Percentiles rank a stretch among this genome's conserved stretches.
These are phyloP conservation scores for Cladobotryum mycophilum DNA, from an alignment of 2,329 filamentous ascomycete genomes.

Conservation along the genomic window DNA sequence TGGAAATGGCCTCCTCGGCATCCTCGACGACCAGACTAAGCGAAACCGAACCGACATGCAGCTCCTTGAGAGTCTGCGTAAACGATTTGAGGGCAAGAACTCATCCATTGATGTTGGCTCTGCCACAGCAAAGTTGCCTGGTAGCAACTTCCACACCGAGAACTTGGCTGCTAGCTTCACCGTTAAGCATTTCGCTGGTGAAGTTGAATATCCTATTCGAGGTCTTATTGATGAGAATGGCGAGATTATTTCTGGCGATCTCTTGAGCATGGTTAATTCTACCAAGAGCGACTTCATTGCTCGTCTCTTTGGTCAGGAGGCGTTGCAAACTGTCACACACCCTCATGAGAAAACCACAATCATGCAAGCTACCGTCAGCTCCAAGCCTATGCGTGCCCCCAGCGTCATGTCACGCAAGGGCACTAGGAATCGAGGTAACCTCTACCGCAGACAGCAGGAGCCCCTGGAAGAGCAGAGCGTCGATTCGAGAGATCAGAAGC, in stretches of 20 bases:
- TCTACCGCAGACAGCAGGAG: conserved; percentile 35
- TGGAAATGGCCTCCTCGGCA: conserved; percentile 87
- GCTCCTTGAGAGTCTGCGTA: conserved; percentile 81
- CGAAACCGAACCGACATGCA: conserved; percentile 85
- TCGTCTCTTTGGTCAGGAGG: conserved; percentile 93
- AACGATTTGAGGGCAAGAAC: conserved; percentile 92
- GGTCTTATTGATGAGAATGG: conserved; percentile 92
- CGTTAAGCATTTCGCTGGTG: conserved; percentile 90
- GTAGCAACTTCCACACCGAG: conserved; percentile 83
- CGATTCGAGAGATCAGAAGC: conserved; percentile 40
- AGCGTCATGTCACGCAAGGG: conserved; percentile 83
- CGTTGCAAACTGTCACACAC: conserved; percentile 85
- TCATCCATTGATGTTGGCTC: conserved; percentile 76
- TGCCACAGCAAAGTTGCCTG: conserved; percentile 68
- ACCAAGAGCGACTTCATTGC: conserved; percentile 85
- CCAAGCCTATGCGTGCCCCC: conserved; percentile 85
- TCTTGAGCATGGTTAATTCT: conserved; percentile 87
- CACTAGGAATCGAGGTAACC: conserved; percentile 33
- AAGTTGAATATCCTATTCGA: conserved; percentile 87
- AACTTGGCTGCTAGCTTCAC: conserved; percentile 79
- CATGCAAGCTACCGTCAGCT: conserved; percentile 93
- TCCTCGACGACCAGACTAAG: conserved; percentile 90
- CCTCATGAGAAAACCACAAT: conserved; percentile 85
- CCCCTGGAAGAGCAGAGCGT: conserved; percentile 42
- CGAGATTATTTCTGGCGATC: conserved; percentile 88